A percentile compares a stretch with the other conserved stretches of the same genome.
Conservation (phyloP, 495 filamentous ascomycete genomes). For the Cercophora sp. region DNA sequence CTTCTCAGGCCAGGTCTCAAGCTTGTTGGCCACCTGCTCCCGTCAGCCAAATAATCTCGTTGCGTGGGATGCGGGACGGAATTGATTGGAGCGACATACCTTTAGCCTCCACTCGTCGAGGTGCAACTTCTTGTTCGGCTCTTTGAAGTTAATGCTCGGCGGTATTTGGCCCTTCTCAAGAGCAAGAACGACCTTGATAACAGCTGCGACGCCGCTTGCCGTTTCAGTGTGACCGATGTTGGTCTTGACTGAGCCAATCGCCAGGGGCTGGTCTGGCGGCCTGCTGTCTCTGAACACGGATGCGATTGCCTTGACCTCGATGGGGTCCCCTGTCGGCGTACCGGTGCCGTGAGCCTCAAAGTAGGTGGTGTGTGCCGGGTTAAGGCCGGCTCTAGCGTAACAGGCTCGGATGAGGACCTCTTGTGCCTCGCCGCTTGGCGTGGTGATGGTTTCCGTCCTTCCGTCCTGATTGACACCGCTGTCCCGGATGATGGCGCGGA, state of each 20-base stretch:
- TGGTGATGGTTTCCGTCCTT: conserved; percentile 39
- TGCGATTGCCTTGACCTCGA: conserved; percentile 48
- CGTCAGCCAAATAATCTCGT: no score
- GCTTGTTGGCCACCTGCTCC: conserved; percentile 3
- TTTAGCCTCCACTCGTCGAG: conserved; percentile 37
- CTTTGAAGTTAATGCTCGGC: conserved; percentile 38
- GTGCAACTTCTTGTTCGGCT: conserved; percentile 38
- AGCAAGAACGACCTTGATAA: conserved; percentile 41
- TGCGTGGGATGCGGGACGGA: no score
- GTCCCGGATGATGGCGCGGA: conserved; percentile 58
- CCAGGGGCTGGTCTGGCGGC: conserved; percentile 31
- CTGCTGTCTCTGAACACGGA: conserved; percentile 35
- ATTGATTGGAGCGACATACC: no score
- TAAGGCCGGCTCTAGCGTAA: conserved; percentile 46
- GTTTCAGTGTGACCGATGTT: conserved; percentile 44
- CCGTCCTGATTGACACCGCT: conserved; percentile 57
- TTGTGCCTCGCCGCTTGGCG: conserved; percentile 51
- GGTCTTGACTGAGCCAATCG: conserved; percentile 37
- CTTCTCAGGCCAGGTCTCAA: conserved; percentile 7
- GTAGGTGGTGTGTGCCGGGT: conserved; percentile 38
- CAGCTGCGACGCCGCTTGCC: conserved; percentile 38
- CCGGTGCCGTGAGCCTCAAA: conserved; percentile 55
- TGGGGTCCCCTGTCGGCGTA: conserved; percentile 54
- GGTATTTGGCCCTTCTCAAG: conserved; percentile 45
- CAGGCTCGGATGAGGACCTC: conserved; percentile 44